These are phyloP conservation scores for Przewalskia tangutica DNA, from an alignment of 257 asterid species.

Conservation along the genomic window DNA sequence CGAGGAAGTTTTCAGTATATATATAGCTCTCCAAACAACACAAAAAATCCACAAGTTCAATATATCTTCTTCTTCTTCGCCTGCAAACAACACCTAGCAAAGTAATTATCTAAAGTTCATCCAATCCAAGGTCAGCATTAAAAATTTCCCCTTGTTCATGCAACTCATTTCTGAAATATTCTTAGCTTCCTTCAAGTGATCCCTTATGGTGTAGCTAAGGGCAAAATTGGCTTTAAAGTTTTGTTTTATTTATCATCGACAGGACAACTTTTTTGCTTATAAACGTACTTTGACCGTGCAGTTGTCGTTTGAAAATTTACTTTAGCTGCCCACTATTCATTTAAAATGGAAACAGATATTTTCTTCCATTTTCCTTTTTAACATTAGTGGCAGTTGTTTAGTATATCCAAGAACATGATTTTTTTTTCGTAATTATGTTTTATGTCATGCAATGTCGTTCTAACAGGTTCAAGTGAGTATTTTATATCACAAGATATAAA, in stretches of 20 bases:
- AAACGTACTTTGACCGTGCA: not conserved
- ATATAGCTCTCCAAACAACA: slow-evolving; percentile 34
- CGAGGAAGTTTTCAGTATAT: slow-evolving; percentile 47
- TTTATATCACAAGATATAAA: not conserved
- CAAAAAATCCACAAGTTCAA: slow-evolving; percentile 25
- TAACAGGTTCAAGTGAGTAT: not conserved
- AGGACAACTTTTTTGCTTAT: not conserved
- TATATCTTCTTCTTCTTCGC: not conserved
- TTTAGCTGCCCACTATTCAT: not conserved
- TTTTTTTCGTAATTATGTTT: not conserved
- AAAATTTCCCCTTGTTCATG: not conserved
- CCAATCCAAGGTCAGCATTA: not conserved
- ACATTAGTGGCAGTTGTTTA: not conserved
- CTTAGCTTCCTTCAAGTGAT: not conserved
- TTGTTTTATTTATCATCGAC: not conserved
- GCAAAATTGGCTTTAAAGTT: not conserved
- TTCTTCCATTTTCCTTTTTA: not conserved
- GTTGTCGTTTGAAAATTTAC: not conserved
- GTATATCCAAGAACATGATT: not conserved
- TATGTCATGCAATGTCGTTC: not conserved
- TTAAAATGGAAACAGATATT: not conserved
- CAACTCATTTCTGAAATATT: not conserved
- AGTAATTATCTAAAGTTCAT: not conserved
- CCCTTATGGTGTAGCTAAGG: not conserved
- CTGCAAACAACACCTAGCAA: not conserved